Percentiles rank a stretch among this genome's conserved stretches.
These are phyloP conservation scores for Peronosclerospora sorghi DNA, from an alignment of 352 stramenopile species.

Conservation along the genomic window DNA sequence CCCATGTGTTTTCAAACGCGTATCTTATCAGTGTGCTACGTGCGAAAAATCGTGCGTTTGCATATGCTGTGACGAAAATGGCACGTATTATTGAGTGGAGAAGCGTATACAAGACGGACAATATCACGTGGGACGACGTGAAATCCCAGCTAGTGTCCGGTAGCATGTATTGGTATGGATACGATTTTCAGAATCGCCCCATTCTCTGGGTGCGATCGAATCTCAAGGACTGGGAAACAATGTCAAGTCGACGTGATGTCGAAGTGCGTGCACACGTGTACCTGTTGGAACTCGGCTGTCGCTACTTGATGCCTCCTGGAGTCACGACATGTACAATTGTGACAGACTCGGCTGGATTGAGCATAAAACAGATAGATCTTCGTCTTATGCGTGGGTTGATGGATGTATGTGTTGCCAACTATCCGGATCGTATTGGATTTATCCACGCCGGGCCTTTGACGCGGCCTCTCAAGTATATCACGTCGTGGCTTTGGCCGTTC, in stretches of 20 bases:
- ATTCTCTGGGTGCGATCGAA: conserved; percentile 55
- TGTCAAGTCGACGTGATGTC: conserved; percentile 31
- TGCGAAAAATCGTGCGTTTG: conserved; percentile 49
- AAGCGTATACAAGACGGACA: conserved; percentile 30
- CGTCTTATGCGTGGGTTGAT: conserved; percentile 53
- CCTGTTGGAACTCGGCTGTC: conserved; percentile 42
- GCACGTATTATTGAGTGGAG: conserved; percentile 41
- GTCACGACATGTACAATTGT: conserved; percentile 53
- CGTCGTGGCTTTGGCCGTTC: conserved; percentile 46
- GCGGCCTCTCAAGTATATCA: conserved; percentile 38
- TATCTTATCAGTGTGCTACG: conserved; percentile 50
- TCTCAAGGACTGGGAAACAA: conserved; percentile 49
- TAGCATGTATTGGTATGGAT: conserved; percentile 67
- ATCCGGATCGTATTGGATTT: conserved; percentile 50
- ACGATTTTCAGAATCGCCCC: conserved; percentile 52
- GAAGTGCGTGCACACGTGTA: conserved; percentile 55
- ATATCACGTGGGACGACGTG: conserved; percentile 28
- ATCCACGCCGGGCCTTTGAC: conserved; percentile 50
- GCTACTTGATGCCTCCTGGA: conserved; percentile 41
- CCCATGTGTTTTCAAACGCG: conserved; percentile 40
- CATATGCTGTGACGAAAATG: conserved; percentile 54
- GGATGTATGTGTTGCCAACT: conserved; percentile 53
- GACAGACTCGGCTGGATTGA: conserved; percentile 39
- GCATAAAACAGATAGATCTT: conserved; percentile 37
- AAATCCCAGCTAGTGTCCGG: conserved; percentile 29